Base-by-base conservation (phyloP, 116 monocot species). In the Phalaenopsis hybrid region DNA sequence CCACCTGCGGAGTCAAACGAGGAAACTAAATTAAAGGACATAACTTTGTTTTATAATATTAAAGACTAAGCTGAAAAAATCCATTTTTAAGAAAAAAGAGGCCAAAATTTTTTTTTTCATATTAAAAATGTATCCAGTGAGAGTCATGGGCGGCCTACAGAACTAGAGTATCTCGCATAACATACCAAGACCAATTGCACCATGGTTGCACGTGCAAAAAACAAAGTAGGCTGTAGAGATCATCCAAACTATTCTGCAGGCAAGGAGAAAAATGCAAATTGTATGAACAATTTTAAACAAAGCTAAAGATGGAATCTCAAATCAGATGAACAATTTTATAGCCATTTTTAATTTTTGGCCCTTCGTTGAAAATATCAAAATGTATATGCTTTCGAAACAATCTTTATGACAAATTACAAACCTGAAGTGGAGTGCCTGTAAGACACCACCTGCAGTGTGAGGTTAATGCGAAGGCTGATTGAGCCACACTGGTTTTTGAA, bases 211-310 rank as follows among this genome's bases (percentile, higher is more conserved):
- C 94, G 75, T 85, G 90, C 76, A 96, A 83, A 84, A 96, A 96
- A 85, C 96, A 90, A 57, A 96, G 88, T n/a, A 96, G 94, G 84
- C 96, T 96, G 86, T 93, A 96, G 16, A 96, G 92, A 79, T 96
- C 96, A 84, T 92, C 96, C 89, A 96, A 88, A 81, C 84, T 92
- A 86, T 96, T 96, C 96, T 96, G 90, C 81, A 84, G 31, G 6
- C 20, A 74, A 25, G 52, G 25, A 70, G 34, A 75, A 76, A 73
- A 81, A 18, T 18, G n/a, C 4, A 8, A 12, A 13, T 8, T 9
- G 11, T 69, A 31, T 69, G 28, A 69, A 33, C 33, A 69, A 6
- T 6, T 61, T 61, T 61, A 17, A 34, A 70, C 61, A 1, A 15
- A 70, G 70, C 8, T 70, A 33, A 33, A 13, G 3, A 70, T 10